Base-by-base conservation (phyloP, 2,329 filamentous ascomycete species). In the Aspergillus bombycis region DNA sequence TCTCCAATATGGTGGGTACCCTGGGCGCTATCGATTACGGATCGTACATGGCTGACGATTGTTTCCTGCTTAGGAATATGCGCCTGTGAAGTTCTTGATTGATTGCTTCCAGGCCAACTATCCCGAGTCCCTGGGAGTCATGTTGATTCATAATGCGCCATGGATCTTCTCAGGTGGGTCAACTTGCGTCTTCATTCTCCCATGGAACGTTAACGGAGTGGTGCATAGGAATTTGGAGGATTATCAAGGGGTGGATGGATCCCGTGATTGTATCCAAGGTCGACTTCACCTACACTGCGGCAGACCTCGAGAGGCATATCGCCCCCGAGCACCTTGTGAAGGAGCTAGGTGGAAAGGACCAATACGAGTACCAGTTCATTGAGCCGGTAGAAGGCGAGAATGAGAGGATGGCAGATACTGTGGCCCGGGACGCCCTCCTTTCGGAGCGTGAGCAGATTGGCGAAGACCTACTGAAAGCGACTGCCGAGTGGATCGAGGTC, bases 61-160 rank as follows among this genome's bases (percentile, higher is more conserved):
- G 3, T 41, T 3, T 41, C 3, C 38, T 41, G 38, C 3, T n/a
- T 41, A 41, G 88, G 95, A 99, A 79, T 98, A 98, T 77, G 88
- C 91, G 0, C 94, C 95, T 0, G 92, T 99, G 59, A 98, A 96
- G 75, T 98, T 97, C 80, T 96, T 98, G 89, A 96, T 98, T 77
- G 94, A 96, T 77, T 96, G 93, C 76, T 98, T 98, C 75, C 93
- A 98, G 82, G 93, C 94, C 63, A 97, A 98, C 76, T 99, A 97
- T 72, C 94, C 95, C 0, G 95, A 98, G 78, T 94, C 88, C 46
- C 85, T 98, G 1, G 94, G 94, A n/a, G 86, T 89, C 2, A 91
- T 97, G 16, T 85, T 97, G 48, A 92, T 98, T 48, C 94, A 98
- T 82, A 97, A 96, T 77, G 89, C 94, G 0, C 94, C 94, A 0